Conservation (phyloP, 768 basidiomycete species). For the Filobasidium floriforme region DNA sequence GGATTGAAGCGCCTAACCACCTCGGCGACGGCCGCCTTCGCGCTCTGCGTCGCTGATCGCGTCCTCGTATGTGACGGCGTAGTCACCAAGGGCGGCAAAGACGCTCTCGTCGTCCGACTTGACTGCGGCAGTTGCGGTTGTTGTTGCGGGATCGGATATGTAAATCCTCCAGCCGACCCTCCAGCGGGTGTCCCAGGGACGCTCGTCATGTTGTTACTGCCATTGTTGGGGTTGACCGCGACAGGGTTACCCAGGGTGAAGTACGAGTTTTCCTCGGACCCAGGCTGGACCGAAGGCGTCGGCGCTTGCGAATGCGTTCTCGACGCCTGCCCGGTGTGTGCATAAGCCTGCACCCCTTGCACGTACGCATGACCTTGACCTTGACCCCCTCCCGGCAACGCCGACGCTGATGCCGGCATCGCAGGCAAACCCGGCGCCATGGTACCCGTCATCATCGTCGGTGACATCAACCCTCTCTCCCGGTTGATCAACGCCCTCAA, state of each 20-base stretch:
- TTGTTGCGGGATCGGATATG: not conserved
- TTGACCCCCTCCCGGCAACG: not conserved
- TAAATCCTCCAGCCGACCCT: not conserved
- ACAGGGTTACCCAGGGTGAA: not conserved
- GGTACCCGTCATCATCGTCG: slow-evolving; percentile 4
- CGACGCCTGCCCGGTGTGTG: not conserved
- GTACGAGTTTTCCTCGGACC: not conserved
- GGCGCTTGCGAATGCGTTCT: not conserved
- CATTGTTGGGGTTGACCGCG: not conserved
- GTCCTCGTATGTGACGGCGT: slow-evolving; percentile 6
- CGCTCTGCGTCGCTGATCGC: slow-evolving; percentile 41
- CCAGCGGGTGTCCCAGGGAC: not conserved
- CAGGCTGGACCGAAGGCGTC: not conserved
- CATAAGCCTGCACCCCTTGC: not conserved
- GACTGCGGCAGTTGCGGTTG: no score
- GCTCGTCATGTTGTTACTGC: not conserved
- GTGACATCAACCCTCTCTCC: slow-evolving; percentile 44
- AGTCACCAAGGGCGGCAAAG: slow-evolving; percentile 10
- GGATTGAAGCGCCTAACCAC: slow-evolving; percentile 43
- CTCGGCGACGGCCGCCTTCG: slow-evolving; percentile 45
- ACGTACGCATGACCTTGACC: not conserved
- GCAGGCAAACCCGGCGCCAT: not conserved
- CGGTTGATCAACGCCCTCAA: slow-evolving; percentile 71
- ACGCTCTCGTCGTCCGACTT: no score
- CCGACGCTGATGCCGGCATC: not conserved